These are phyloP conservation scores for Talaromyces nanjingensis DNA, from an alignment of 495 filamentous ascomycete species.

Conservation along the genomic window DNA sequence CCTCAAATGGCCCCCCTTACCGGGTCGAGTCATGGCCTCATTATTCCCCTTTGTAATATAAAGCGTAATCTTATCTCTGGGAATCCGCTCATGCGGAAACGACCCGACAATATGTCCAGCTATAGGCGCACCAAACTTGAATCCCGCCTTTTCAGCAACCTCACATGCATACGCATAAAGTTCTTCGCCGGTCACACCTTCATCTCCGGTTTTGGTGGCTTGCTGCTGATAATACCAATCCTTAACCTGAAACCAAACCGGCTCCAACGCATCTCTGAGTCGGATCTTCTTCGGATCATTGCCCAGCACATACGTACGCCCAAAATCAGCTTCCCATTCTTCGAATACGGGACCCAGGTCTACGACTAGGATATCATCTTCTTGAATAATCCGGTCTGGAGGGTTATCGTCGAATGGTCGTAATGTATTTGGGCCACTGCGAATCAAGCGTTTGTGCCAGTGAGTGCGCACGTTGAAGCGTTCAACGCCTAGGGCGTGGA, in stretches of 20 bases:
- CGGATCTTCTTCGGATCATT: conserved; percentile 34
- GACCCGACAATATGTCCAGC: conserved; percentile 38
- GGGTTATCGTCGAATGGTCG: conserved; percentile 39
- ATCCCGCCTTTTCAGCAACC: conserved; percentile 19
- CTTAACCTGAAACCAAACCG: conserved; percentile 35
- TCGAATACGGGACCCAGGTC: conserved; percentile 43
- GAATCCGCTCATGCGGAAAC: conserved; percentile 44
- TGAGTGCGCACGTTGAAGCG: conserved; percentile 37
- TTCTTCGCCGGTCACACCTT: conserved; percentile 36
- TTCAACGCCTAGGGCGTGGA: conserved; percentile 37
- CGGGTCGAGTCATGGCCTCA: conserved; percentile 25
- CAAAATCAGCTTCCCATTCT: conserved; percentile 45
- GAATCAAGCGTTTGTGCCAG: conserved; percentile 46
- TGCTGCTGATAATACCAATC: conserved; percentile 18
- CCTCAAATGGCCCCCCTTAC: conserved; percentile 30
- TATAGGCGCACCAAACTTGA: conserved; percentile 33
- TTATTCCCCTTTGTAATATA: conserved; percentile 38
- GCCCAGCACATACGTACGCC: conserved; percentile 41
- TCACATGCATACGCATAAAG: conserved; percentile 32
- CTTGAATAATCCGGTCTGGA: conserved; percentile 38
- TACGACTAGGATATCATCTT: conserved; percentile 42
- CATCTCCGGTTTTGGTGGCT: conserved; percentile 5
- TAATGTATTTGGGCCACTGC: conserved; percentile 40
- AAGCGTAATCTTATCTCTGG: conserved; percentile 31
- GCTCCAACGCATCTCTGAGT: conserved; percentile 37